Conservation (phyloP, 257 asterid genomes). For the Solanum sitiens region DNA sequence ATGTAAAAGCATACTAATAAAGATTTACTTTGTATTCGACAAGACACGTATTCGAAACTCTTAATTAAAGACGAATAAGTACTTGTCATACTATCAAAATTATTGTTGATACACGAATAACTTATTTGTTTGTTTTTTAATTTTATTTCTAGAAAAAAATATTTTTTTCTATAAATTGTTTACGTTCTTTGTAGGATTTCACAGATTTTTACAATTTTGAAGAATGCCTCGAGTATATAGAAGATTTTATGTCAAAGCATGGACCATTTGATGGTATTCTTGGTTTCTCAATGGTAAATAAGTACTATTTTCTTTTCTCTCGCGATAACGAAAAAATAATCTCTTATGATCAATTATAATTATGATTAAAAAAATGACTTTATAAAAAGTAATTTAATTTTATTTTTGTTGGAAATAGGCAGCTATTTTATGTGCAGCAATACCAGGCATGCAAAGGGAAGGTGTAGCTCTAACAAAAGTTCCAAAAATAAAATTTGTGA, state of each 20-base stretch:
- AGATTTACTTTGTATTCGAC: not conserved
- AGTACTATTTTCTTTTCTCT: not conserved
- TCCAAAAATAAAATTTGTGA: slow-evolving; percentile 19
- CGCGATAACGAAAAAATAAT: not conserved
- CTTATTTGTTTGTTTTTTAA: too few species aligned
- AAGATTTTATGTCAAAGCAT: slow-evolving; percentile 19
- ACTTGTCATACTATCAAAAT: not conserved
- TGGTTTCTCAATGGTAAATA: slow-evolving; percentile 27
- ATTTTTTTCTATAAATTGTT: not conserved
- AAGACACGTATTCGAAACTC: too few species aligned
- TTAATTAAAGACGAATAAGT: too few species aligned
- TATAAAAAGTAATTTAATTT: not conserved
- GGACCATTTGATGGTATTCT: slow-evolving; percentile 35
- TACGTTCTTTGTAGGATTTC: not conserved
- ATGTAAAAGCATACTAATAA: not conserved
- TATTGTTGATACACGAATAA: not conserved
- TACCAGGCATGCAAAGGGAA: slow-evolving; percentile 32
- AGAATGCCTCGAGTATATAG: slow-evolving; percentile 18
- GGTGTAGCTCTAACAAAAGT: slow-evolving; percentile 26
- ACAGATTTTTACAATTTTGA: slow-evolving; percentile 20
- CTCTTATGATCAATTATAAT: not conserved
- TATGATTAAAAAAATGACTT: not conserved
- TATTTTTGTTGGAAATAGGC: slow-evolving; percentile 5
- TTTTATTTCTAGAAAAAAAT: not conserved
- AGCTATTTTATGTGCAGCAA: slow-evolving; percentile 13